These are phyloP conservation scores for Rhytidhysteron rufulum DNA, from an alignment of 2,329 filamentous ascomycete genomes.

Conservation along the genomic window DNA sequence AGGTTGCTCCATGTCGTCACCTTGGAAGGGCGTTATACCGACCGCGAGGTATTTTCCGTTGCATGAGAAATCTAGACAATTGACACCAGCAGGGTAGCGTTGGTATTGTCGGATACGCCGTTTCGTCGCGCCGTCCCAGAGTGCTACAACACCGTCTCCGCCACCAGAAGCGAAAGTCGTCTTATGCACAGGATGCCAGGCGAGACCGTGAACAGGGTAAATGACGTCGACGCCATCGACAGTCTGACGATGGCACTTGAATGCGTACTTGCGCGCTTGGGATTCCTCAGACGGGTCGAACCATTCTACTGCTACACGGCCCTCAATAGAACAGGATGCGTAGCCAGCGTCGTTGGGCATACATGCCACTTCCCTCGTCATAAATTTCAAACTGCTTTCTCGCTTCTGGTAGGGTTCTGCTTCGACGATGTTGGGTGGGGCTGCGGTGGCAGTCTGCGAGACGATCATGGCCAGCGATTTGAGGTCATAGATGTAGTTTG, in stretches of 20 bases:
- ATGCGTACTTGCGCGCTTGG: conserved; percentile 92
- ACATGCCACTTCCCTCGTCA: conserved; percentile 87
- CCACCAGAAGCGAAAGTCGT: conserved; percentile 88
- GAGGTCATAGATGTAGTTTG: conserved; percentile 94
- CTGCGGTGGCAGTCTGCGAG: conserved; percentile 43
- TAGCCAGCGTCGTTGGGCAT: conserved; percentile 98
- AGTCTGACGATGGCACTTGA: conserved; percentile 92
- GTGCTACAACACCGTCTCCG: conserved; percentile 83
- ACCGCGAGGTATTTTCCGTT: conserved; percentile 78
- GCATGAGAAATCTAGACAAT: conserved; percentile 70
- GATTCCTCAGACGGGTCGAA: conserved; percentile 86
- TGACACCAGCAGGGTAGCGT: conserved; percentile 74
- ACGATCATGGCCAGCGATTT: conserved; percentile 58
- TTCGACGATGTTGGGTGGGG: conserved; percentile 41
- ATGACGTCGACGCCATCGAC: conserved; percentile 72
- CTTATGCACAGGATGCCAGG: conserved; percentile 77
- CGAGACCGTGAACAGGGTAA: conserved; percentile 84
- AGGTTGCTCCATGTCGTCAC: conserved; percentile 80
- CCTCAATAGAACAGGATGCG: conserved; percentile 88
- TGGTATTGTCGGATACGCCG: conserved; percentile 86
- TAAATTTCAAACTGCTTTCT: conserved; percentile 92
- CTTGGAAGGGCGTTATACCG: conserved; percentile 80
- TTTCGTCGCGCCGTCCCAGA: conserved; percentile 92
- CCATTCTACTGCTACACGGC: conserved; percentile 94
- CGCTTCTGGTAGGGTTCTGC: conserved; percentile 86